phyloP scores from a whole-genome alignment of 1,284 basidiomycete species.

The Ceratobasidium sp. region DNA sequence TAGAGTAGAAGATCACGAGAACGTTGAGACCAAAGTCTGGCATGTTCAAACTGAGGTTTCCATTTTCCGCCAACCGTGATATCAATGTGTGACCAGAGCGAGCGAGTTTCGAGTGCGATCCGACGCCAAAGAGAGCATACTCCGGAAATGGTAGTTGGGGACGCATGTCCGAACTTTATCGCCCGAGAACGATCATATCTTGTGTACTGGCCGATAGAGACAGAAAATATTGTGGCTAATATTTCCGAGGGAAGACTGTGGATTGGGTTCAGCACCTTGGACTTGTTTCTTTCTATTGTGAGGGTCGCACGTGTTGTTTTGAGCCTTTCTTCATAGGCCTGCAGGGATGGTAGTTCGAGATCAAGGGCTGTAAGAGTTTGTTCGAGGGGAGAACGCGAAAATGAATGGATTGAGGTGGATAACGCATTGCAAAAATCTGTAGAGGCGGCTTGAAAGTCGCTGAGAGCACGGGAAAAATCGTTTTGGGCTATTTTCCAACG shows the following conservation, averaged over 20 bases:
- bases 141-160: not conserved
- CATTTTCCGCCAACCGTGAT: not conserved
- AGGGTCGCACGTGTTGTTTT: not conserved
- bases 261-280: not conserved
- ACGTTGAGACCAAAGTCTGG: not conserved
- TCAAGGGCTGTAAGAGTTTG: too few relatives aligned
- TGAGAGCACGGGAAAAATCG: too few relatives aligned
- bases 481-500: too few relatives aligned
- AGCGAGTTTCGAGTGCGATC: not conserved
- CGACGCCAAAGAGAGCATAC: slow-evolving; percentile 3
- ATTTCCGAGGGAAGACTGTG: not conserved
- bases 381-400: too few relatives aligned
- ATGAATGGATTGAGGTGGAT: too few relatives aligned
- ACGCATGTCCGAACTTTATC: not conserved
- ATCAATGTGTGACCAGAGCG: not conserved
- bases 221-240: not conserved
- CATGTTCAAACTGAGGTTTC: too few relatives aligned
- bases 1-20: not conserved
- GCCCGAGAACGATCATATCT: not conserved
- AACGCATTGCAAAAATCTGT: too few relatives aligned
- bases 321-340: too few relatives aligned
- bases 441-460: too few relatives aligned
- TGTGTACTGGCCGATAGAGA: not conserved
- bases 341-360: too few relatives aligned
- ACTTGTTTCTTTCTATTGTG: not conserved